Conservation (phyloP, 352 stramenopile genomes). For the Phytophthora sansomeana region DNA sequence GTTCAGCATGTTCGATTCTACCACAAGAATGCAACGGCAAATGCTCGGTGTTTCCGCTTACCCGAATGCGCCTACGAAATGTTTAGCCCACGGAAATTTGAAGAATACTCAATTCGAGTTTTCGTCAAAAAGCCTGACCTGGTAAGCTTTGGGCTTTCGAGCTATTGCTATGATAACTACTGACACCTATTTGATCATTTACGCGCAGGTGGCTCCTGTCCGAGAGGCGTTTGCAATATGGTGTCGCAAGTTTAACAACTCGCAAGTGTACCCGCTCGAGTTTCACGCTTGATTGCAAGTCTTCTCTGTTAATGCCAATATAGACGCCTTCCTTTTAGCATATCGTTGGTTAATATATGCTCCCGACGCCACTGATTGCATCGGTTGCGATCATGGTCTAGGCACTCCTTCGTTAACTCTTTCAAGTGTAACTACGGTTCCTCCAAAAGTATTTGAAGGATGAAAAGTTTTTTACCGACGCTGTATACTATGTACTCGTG, state of each 20-base stretch:
- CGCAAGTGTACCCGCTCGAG: slow-evolving; percentile 46
- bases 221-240: slow-evolving; percentile 66
- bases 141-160: slow-evolving; percentile 59
- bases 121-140: slow-evolving; percentile 71
- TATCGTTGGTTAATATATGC: too few species aligned
- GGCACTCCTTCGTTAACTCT: too few species aligned
- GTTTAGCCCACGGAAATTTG: slow-evolving; percentile 68
- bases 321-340: too few species aligned
- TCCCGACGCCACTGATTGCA: too few species aligned
- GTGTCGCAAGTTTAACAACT: slow-evolving; percentile 62
- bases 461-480: too few species aligned
- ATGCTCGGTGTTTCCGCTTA: slow-evolving; percentile 61
- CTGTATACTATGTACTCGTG: too few species aligned
- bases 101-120: slow-evolving; percentile 74
- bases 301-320: too few species aligned
- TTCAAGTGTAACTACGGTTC: too few species aligned
- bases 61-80: slow-evolving; percentile 68
- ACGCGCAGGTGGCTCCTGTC: slow-evolving; percentile 43
- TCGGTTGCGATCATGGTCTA: too few species aligned
- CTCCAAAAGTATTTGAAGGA: too few species aligned
- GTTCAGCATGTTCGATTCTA: slow-evolving; percentile 83
- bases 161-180: too few species aligned
- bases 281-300: slow-evolving; percentile 28
- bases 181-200: neutral
- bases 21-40: slow-evolving; percentile 62